phyloP scores from a whole-genome alignment of 495 filamentous ascomycete genomes.

The Hypoxylon subgilvum region DNA sequence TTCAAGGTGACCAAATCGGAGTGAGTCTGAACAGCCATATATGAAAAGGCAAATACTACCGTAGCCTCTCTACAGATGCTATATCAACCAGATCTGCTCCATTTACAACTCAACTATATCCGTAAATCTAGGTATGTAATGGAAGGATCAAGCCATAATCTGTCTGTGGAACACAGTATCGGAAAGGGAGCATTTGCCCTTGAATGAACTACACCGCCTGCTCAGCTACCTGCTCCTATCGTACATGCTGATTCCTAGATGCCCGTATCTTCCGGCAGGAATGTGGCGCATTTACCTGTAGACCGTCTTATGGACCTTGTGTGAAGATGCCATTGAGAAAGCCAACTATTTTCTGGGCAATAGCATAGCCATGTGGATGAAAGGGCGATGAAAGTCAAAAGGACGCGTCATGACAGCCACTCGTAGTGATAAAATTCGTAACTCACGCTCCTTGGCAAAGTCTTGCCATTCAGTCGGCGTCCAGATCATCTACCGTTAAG shows the following conservation, averaged over 20 bases:
- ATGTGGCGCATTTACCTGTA: slow-evolving; percentile 7
- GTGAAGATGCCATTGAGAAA: background rate
- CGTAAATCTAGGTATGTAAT: too few relatives aligned
- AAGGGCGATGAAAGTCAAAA: background rate
- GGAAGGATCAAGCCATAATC: too few relatives aligned
- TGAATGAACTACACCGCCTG: background rate
- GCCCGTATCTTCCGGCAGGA: background rate
- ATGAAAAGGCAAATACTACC: background rate
- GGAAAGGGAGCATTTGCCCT: background rate
- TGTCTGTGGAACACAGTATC: too few relatives aligned
- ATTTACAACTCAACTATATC: too few relatives aligned
- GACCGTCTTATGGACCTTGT: background rate
- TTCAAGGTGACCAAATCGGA: too few relatives aligned
- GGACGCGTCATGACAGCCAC: slow-evolving; percentile 25
- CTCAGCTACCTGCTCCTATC: background rate
- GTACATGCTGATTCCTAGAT: slow-evolving; percentile 4
- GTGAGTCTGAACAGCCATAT: slow-evolving; percentile 1
- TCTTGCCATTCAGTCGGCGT: slow-evolving; percentile 8
- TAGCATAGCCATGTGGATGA: background rate
- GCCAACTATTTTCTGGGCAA: background rate
- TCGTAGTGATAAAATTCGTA: slow-evolving; percentile 2
- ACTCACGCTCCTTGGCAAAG: slow-evolving; percentile 21
- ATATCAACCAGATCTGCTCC: background rate
- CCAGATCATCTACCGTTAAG: background rate
- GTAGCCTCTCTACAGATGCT: background rate